Evolutionary conservation across 176 grass and related monocot genomes (phyloP).

Genomic region (Hsuehochloa calcarea): DNA sequence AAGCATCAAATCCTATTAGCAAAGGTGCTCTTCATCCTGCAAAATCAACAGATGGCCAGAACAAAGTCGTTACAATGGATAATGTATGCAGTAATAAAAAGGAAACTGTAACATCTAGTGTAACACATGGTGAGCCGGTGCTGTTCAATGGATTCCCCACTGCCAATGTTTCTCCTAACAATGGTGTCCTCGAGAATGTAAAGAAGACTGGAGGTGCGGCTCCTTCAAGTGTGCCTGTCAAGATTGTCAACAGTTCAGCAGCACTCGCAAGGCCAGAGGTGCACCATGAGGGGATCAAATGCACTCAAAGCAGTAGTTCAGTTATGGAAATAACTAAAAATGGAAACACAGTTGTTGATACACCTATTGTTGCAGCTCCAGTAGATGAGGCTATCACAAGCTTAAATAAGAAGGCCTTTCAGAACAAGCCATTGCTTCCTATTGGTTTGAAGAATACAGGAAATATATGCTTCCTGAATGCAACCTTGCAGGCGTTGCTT

Average conservation of each 20-base stretch:
- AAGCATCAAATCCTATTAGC: constrained; percentile 26
- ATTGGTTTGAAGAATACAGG: constrained; percentile 91
- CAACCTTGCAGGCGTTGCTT: constrained; percentile 83
- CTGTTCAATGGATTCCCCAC: constrained; percentile 51
- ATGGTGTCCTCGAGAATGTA: constrained; percentile 27
- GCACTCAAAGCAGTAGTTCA: constrained; percentile 23
- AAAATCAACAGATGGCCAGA: constrained; percentile 32
- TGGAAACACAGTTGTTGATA: constrained; percentile 36
- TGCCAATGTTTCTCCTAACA: constrained; percentile 30
- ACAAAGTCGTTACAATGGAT: constrained; percentile 24
- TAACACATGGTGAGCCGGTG: constrained; percentile 35
- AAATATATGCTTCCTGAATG: constrained; percentile 95
- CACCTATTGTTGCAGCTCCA: constrained; percentile 29
- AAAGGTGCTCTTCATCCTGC: constrained; percentile 36
- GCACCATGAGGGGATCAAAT: neutral
- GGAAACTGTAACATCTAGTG: constrained; percentile 18
- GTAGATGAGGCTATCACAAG: constrained; percentile 16
- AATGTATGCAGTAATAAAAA: constrained; percentile 17
- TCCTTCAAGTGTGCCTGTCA: constrained; percentile 14
- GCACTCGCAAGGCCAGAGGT: neutral
- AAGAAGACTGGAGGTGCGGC: constrained; percentile 25
- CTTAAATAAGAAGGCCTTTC: constrained; percentile 40
- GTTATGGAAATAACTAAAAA: constrained; percentile 42
- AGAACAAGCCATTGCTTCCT: constrained; percentile 56
- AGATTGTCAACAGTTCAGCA: constrained; percentile 14